A percentile compares a stretch with the other conserved stretches of the same genome.
Conservation (phyloP, 352 stramenopile species). For the Phytophthora ramorum region DNA sequence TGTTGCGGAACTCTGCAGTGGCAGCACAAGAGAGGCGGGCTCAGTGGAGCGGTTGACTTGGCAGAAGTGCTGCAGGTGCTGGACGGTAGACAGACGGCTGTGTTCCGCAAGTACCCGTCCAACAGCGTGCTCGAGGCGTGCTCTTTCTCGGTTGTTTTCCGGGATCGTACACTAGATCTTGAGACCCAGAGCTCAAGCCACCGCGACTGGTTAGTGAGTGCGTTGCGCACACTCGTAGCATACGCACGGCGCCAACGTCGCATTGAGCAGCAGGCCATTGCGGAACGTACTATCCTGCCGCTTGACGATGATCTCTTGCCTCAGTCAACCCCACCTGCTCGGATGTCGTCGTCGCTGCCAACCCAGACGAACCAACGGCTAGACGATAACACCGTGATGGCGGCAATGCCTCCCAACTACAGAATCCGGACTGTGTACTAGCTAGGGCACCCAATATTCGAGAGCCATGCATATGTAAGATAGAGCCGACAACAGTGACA, state of each 20-base stretch:
- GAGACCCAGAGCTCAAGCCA: slow-evolving; percentile 79
- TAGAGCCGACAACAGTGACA: slow-evolving; percentile 19
- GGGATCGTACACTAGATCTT: slow-evolving; percentile 77
- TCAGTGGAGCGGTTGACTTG: slow-evolving; percentile 78
- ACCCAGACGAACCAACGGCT: slow-evolving; percentile 12
- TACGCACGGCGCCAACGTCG: slow-evolving; percentile 77
- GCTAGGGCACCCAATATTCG: slow-evolving; percentile 4
- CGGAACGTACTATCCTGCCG: slow-evolving; percentile 56
- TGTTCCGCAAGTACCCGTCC: slow-evolving; percentile 82
- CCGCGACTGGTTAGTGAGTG: slow-evolving; percentile 85
- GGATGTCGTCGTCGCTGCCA: slow-evolving; percentile 7
- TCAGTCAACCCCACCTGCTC: slow-evolving; percentile 2
- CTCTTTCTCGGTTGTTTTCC: slow-evolving; percentile 84
- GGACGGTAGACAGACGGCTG: slow-evolving; percentile 70
- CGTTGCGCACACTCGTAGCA: slow-evolving; percentile 73
- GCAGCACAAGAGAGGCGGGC: slow-evolving; percentile 83
- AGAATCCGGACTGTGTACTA: slow-evolving; percentile 49
- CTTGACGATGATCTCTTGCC: slow-evolving; percentile 42
- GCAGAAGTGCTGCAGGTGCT: slow-evolving; percentile 74
- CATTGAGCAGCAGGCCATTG: slow-evolving; percentile 81
- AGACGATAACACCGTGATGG: slow-evolving; percentile 17
- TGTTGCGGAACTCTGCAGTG: slow-evolving; percentile 83
- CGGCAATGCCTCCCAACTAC: slow-evolving; percentile 31
- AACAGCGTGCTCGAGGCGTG: slow-evolving; percentile 47
- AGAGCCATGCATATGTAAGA: slow-evolving; percentile 23